Base-by-base conservation (phyloP, 1,139 yeast genomes). In the Hemisphaericaspora lyxosophila region DNA sequence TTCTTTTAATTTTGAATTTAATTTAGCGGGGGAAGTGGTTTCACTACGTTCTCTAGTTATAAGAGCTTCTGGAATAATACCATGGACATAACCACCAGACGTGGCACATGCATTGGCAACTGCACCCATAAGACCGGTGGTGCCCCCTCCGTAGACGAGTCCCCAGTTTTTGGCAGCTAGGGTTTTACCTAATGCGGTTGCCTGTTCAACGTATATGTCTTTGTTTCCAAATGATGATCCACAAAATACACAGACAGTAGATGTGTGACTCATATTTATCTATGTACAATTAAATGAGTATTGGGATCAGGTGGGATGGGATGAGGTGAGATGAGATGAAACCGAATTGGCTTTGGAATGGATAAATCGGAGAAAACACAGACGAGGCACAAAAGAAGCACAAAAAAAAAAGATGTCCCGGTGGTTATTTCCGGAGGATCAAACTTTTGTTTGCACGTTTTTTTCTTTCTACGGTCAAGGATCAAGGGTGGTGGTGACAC, bases 121-220 rank as follows among this genome's bases (percentile, higher is more conserved):
- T 3, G 80, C 70, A 2, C 96, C 96, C 96, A 87, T 89, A 39
- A 87, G 61, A 4, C 95, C 92, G 2, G 86, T 82, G 20, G 92
- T 81, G 14, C 96, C 96, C 31, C 96, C 97, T 23, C 96, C 96
- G 53, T 88, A 88, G 7, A 88, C 95, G 35, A 88, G 67, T 3
- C 89, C 89, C 82, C 88, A 85, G 41, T 75, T 70, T 42, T 70
- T 68, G 20, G 62, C 54, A 14, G 88, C 85, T 45, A 88, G 59
- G 19, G 71, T 54, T 36, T 66, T 50, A 15, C 95, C 96, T 31
- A 88, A 67, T 23, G 69, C 59, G 14, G 65, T 53, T 2, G 95
- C 94, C 24, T 68, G 69, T 4, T 67, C 68, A 12, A 81, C 68
- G 53, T 62, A 85, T 4, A 55, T 52, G 4, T 73, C 67, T 40